phyloP scores from a whole-genome alignment of 306 rosid species.

The Arachis stenosperma region DNA sequence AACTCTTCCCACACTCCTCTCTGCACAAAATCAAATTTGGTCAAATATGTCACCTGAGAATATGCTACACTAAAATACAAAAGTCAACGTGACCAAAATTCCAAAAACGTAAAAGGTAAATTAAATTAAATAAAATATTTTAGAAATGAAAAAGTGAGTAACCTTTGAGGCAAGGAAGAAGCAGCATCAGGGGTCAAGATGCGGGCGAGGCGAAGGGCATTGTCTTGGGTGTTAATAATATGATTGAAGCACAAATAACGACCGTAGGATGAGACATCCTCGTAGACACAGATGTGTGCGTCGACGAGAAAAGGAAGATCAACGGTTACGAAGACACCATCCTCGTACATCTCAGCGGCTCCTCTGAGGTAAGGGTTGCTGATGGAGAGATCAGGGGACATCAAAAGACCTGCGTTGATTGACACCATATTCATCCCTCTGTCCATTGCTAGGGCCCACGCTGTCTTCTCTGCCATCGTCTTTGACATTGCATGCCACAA shows the following conservation, averaged over 20 bases:
- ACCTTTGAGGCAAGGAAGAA: slow-evolving; percentile 58
- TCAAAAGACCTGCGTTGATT: slow-evolving; percentile 55
- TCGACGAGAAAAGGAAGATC: slow-evolving; percentile 64
- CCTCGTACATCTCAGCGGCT: slow-evolving; percentile 97
- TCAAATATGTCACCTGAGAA: background rate
- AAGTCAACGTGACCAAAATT: background rate
- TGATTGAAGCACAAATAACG: slow-evolving; percentile 88
- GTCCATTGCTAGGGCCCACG: slow-evolving; percentile 95
- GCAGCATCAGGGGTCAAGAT: slow-evolving; percentile 55
- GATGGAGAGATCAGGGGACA: slow-evolving; percentile 57
- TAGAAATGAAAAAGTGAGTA: background rate
- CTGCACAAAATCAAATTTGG: slow-evolving; percentile 45
- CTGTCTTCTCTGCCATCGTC: slow-evolving; percentile 78
- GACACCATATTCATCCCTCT: slow-evolving; percentile 83
- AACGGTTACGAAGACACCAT: slow-evolving; percentile 78
- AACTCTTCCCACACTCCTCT: slow-evolving; percentile 45
- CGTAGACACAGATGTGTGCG: slow-evolving; percentile 71
- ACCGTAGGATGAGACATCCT: slow-evolving; percentile 79
- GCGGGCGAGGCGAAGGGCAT: slow-evolving; percentile 67
- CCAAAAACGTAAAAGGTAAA: background rate
- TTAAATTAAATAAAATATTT: too few species aligned
- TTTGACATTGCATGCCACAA: slow-evolving; percentile 94
- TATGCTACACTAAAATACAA: background rate
- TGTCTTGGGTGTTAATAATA: slow-evolving; percentile 57
- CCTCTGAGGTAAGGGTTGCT: slow-evolving; percentile 72